These are phyloP conservation scores for Cicer bijugum DNA, from an alignment of 306 rosid species.

Conservation along the genomic window DNA sequence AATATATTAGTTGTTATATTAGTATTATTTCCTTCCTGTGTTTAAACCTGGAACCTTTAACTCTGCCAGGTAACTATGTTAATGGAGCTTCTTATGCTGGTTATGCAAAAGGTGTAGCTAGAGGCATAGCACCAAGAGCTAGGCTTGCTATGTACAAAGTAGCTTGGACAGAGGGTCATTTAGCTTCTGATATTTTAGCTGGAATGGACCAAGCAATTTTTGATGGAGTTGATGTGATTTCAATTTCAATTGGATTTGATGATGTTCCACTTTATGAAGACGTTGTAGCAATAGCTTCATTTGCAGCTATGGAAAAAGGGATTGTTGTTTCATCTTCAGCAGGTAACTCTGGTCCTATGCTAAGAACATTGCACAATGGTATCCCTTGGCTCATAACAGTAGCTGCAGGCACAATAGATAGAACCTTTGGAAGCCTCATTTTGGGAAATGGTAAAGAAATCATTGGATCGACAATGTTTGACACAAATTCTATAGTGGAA, in stretches of 20 bases:
- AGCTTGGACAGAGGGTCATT: conserved; percentile 23
- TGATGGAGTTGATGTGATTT: conserved; percentile 52
- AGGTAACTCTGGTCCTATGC: conserved; percentile 3
- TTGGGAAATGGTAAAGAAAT: conserved; percentile 45
- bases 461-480: conserved; percentile 48
- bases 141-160: conserved; percentile 42
- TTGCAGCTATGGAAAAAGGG: conserved; percentile 51
- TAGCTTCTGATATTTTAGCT: conserved; percentile 39
- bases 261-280: conserved; percentile 38
- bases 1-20: too few relatives aligned
- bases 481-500: conserved; percentile 36
- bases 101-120: conserved; percentile 45
- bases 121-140: conserved; percentile 48
- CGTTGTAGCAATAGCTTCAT: conserved; percentile 44
- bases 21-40: background rate
- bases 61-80: conserved; percentile 43
- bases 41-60: conserved; percentile 1
- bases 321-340: conserved; percentile 42
- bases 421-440: conserved; percentile 37
- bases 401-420: conserved; percentile 41
- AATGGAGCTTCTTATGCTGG: conserved; percentile 40
- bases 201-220: conserved; percentile 44
- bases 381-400: conserved; percentile 44
- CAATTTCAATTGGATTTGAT: conserved; percentile 40
- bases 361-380: conserved; percentile 36